These are phyloP conservation scores for Candida ulmi DNA, from an alignment of 805 yeast species.

Conservation along the genomic window DNA sequence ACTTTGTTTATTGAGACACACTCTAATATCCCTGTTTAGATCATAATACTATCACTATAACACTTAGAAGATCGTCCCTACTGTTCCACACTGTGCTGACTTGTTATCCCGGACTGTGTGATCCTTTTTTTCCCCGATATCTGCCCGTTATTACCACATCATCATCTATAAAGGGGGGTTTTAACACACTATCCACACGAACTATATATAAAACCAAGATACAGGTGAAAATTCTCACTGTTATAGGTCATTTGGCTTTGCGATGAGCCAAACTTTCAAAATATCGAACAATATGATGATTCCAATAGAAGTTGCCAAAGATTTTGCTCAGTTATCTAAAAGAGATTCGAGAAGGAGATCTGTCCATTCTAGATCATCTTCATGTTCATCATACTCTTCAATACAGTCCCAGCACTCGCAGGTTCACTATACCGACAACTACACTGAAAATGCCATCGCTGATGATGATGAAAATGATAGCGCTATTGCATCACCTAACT, in stretches of 20 bases:
- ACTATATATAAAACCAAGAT: too few species aligned
- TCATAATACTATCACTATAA: neutral
- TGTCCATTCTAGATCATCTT: neutral
- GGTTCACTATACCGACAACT: neutral
- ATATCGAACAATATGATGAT: conserved; percentile 4
- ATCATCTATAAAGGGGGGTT: too few species aligned
- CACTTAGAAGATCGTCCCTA: neutral
- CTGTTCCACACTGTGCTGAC: too few species aligned
- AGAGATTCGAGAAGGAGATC: conserved; percentile 1
- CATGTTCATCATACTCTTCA: conserved; percentile 4
- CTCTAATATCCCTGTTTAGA: too few species aligned
- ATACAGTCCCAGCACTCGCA: neutral
- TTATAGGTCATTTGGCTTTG: too few species aligned
- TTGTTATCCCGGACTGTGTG: too few species aligned
- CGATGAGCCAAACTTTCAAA: conserved; percentile 1
- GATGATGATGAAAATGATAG: conserved; percentile 14
- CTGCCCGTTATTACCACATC: too few species aligned
- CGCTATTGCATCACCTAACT: conserved; percentile 14
- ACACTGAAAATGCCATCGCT: conserved; percentile 14
- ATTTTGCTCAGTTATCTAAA: conserved; percentile 5
- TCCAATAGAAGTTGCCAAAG: conserved; percentile 6
- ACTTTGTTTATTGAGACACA: too few species aligned
- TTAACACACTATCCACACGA: too few species aligned
- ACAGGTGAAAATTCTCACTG: too few species aligned
- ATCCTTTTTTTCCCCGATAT: too few species aligned